Evolutionary conservation across 768 basidiomycete genomes (phyloP).

Genomic region (Russula abietina): DNA sequence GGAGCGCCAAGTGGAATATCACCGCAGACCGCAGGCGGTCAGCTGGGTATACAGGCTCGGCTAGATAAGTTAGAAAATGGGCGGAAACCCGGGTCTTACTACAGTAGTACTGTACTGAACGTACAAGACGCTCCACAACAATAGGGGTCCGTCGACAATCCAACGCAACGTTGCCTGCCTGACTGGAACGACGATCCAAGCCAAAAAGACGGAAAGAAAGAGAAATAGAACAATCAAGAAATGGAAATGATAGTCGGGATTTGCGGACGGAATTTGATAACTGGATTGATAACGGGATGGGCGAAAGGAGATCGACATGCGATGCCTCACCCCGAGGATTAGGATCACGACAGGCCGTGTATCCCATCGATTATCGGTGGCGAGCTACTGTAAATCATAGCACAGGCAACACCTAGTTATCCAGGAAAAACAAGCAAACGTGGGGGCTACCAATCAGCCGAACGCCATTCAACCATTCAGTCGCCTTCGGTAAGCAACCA

Average conservation of each 20-base stretch:
- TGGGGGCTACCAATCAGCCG: too few relatives aligned
- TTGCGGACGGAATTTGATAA: background rate
- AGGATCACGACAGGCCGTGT: background rate
- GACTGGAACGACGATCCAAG: background rate
- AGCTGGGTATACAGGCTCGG: background rate
- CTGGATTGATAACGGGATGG: too few relatives aligned
- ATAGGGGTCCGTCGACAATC: background rate
- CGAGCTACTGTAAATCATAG: conserved; percentile 14
- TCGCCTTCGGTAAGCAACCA: conserved; percentile 85
- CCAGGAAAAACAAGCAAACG: conserved; percentile 1
- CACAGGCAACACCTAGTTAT: conserved; percentile 11
- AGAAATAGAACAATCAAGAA: background rate
- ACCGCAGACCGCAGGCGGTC: too few relatives aligned
- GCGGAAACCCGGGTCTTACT: background rate
- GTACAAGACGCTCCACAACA: background rate
- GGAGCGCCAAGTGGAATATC: background rate
- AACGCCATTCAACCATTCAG: conserved; percentile 27
- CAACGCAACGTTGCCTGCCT: background rate
- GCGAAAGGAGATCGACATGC: conserved; percentile 5
- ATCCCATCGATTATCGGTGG: background rate
- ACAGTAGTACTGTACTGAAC: too few relatives aligned
- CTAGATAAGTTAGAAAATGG: background rate
- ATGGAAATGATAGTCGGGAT: background rate
- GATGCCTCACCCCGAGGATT: background rate
- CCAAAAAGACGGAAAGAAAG: background rate